Evolutionary conservation across 352 stramenopile genomes (phyloP).

Genomic region (Aphanomyces euteiches): DNA sequence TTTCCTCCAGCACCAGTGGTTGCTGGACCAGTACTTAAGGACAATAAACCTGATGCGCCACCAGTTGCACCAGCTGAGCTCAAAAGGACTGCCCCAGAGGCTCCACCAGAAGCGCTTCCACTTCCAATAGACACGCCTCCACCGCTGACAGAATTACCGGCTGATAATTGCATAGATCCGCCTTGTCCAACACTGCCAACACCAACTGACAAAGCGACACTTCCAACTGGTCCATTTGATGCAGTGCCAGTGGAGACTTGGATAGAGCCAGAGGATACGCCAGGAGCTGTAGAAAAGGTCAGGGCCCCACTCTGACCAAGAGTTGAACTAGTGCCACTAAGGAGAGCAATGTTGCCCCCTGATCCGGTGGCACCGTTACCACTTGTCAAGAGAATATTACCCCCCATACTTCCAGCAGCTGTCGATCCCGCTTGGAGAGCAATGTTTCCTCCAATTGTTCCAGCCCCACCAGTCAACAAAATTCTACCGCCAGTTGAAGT

Average conservation of each 20-base stretch:
- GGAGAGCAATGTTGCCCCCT: constrained; percentile 51
- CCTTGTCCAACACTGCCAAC: constrained; percentile 33
- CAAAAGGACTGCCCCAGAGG: constrained; percentile 2
- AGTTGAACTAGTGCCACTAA: constrained; percentile 64
- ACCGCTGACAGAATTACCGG: constrained; percentile 6
- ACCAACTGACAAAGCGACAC: constrained; percentile 59
- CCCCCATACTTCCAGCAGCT: constrained; percentile 12
- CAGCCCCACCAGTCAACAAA: constrained; percentile 40
- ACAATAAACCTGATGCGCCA: constrained; percentile 3
- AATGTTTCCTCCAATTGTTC: constrained; percentile 76
- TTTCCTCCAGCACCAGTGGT: constrained; percentile 31
- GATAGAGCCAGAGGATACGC: constrained; percentile 60
- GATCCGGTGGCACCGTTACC: constrained; percentile 17
- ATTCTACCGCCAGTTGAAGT: constrained; percentile 19
- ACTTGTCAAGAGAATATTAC: constrained; percentile 12
- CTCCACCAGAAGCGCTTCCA: constrained; percentile 3
- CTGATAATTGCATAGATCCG: not conserved
- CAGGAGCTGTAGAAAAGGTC: constrained; percentile 49
- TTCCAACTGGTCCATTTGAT: constrained; percentile 48
- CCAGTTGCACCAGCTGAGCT: constrained; percentile 2
- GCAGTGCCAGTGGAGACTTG: constrained; percentile 49
- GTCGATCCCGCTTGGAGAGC: constrained; percentile 14
- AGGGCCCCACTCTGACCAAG: constrained; percentile 51
- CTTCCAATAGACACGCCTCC: constrained; percentile 14
- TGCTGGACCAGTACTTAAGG: constrained; percentile 24